Evolutionary conservation across 306 rosid species (phyloP), one percentile per base, ranked within the genome.

Genomic region (Fagus sylvatica): DNA sequence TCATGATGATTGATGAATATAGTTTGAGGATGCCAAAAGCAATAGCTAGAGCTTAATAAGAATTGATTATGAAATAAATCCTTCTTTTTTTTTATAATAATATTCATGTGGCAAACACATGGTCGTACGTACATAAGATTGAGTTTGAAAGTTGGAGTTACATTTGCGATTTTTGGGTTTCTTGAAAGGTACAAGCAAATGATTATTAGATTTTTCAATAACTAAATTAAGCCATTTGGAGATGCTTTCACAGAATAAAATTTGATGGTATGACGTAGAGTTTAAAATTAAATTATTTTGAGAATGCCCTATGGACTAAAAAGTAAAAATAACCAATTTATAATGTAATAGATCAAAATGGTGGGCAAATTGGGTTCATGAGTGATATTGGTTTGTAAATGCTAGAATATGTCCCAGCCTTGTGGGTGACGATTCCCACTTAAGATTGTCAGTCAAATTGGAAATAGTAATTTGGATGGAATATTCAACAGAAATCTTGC

Each of bases 361-460:
- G 37, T 9, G 64, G 64, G 32, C 16, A 28, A 28, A 22, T 9
- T 57, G 36, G 33, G 64, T 34, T 28, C 64, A 57, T 22, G 64
- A 57, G 22, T 57, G 16, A 57, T 57, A 19, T 62, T 16, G 40
- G 41, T 34, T 13, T 34, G 43, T 5, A 40, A 62, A 62, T 33
- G 19, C 42, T 6, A 36, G 41, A 62, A 62, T 34, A 2, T 62
- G 69, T 34, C 11, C 41, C 69, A 33, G 41, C 8, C 43, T 15
- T 62, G 0, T 15, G 22, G 69, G 4, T 34, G 19, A 62, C 69
- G 42, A 62, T 60, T 9, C 69, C 69, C 69, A 62, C 69, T 62
- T 34, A 34, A 19, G 33, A 34, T 33, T 62, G 69, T 34, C 69
- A 62, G 69, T 62, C 69, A 62, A 62, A 62, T 34, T 22, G 69